Conservation (phyloP, 75 land plant species). For the Pinus albicaulis region DNA sequence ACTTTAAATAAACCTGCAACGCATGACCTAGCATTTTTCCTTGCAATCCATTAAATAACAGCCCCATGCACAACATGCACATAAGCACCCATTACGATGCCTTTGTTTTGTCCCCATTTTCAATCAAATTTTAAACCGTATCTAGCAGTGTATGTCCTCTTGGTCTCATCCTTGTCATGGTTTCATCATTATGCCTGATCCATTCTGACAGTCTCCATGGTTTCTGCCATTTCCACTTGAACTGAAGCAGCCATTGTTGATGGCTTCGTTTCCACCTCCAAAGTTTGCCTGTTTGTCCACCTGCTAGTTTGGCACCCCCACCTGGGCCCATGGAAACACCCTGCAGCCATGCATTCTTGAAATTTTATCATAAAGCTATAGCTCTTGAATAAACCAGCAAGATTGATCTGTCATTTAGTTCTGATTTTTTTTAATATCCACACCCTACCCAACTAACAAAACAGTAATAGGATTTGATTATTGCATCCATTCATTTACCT, state of each 20-base stretch:
- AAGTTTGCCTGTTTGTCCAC: constrained; percentile 71
- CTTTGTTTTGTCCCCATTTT: constrained; percentile 5
- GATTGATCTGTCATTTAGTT: constrained; percentile 1
- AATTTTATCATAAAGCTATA: not conserved
- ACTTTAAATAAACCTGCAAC: constrained; percentile 13
- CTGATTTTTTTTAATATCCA: not conserved
- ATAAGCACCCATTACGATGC: constrained; percentile 9
- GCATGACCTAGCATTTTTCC: constrained; percentile 11
- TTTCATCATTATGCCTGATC: constrained; percentile 86
- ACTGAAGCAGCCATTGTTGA: constrained; percentile 89
- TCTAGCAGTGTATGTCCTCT: constrained; percentile 36
- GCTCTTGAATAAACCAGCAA: not conserved
- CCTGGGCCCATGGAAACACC: constrained; percentile 33
- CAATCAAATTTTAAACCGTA: constrained; percentile 11
- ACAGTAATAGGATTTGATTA: not conserved
- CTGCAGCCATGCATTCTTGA: constrained; percentile 26
- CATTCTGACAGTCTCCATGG: constrained; percentile 90
- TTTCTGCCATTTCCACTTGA: constrained; percentile 98
- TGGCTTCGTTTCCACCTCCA: constrained; percentile 94
- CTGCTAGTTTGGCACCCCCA: constrained; percentile 48
- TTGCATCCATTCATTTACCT: not conserved
- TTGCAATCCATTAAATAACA: constrained; percentile 17
- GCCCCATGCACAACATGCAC: constrained; percentile 18
- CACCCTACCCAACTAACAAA: not conserved
- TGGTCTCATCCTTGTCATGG: constrained; percentile 50